A percentile compares a stretch with the other conserved stretches of the same genome.
Conservation (phyloP, 2,329 filamentous ascomycete species). For the Ceratocystis harringtonii region DNA sequence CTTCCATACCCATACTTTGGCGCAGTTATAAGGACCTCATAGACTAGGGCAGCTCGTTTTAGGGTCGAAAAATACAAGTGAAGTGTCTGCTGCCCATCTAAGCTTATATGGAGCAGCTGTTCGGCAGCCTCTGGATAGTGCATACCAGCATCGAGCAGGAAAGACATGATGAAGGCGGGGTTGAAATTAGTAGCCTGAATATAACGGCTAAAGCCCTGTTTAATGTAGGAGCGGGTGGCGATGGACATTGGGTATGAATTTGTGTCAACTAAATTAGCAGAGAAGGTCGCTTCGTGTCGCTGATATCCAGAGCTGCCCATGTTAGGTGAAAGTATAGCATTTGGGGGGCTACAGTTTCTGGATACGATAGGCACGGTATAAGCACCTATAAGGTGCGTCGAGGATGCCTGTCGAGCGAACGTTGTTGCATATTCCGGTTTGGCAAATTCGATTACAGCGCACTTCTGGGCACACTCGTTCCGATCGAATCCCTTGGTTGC, state of each 20-base stretch:
- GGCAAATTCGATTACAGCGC: conserved; percentile 13
- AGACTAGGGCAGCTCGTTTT: not conserved
- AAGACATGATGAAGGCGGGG: conserved; percentile 8
- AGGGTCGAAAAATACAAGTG: conserved; percentile 7
- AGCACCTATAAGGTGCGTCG: conserved; percentile 3
- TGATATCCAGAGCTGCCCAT: not conserved
- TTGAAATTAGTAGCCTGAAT: conserved; percentile 9
- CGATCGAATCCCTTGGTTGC: not conserved
- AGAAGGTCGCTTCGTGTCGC: not conserved
- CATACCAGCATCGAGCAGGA: not conserved
- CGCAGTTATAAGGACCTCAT: not conserved
- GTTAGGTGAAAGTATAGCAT: too few relatives aligned
- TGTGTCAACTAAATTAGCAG: not conserved
- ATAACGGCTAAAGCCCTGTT: conserved; percentile 14
- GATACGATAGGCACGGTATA: not conserved
- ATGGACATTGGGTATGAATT: conserved; percentile 13
- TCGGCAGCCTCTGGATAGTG: not conserved
- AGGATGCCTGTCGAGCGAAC: conserved; percentile 3
- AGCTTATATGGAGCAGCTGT: conserved; percentile 7
- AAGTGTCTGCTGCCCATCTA: conserved; percentile 1
- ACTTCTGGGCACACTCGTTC: not conserved
- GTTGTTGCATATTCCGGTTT: not conserved
- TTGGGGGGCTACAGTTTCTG: not conserved
- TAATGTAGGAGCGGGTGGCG: conserved; percentile 8
- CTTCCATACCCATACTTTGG: conserved; percentile 2